phyloP scores from a whole-genome alignment of 495 filamentous ascomycete genomes.

The Podospora pseudoanserina region DNA sequence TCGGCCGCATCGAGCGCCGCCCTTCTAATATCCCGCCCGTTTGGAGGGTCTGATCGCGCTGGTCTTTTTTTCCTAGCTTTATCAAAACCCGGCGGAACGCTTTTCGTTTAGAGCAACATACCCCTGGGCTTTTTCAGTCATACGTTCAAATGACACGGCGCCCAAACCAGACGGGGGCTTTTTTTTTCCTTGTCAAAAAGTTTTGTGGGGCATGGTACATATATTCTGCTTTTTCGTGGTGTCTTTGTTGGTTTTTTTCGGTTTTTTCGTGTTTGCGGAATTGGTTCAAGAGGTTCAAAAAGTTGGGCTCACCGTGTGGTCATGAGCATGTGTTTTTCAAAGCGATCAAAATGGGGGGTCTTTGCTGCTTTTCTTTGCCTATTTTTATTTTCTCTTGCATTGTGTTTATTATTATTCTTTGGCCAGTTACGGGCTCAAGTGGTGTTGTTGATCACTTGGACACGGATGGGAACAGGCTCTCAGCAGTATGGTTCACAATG shows the following conservation, averaged over 20 bases:
- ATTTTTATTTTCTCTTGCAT: conserved; percentile 11
- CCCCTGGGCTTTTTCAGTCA: conserved; percentile 6
- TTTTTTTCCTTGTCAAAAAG: conserved; percentile 25
- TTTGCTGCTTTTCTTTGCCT: conserved; percentile 4
- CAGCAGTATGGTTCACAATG: neutral
- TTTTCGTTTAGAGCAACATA: conserved; percentile 9
- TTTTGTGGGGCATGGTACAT: conserved; percentile 22
- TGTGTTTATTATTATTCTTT: conserved; percentile 7
- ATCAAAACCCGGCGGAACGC: conserved; percentile 4
- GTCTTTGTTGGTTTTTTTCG: neutral
- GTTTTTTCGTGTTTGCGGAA: conserved; percentile 5
- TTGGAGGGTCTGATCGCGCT: neutral
- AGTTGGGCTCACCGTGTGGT: conserved; percentile 14
- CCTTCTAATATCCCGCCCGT: neutral
- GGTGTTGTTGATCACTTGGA: neutral
- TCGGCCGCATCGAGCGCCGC: neutral
- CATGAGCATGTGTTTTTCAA: conserved; percentile 11
- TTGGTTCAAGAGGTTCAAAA: conserved; percentile 21
- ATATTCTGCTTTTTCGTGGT: conserved; percentile 16
- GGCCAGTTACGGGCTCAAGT: neutral
- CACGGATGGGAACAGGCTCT: neutral
- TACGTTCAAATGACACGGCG: neutral
- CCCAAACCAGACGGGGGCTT: conserved; percentile 9
- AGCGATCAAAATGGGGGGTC: conserved; percentile 3
- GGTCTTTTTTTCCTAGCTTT: neutral